phyloP scores from a whole-genome alignment of 1,284 basidiomycete species.

The Singerocomus inundabilis region DNA sequence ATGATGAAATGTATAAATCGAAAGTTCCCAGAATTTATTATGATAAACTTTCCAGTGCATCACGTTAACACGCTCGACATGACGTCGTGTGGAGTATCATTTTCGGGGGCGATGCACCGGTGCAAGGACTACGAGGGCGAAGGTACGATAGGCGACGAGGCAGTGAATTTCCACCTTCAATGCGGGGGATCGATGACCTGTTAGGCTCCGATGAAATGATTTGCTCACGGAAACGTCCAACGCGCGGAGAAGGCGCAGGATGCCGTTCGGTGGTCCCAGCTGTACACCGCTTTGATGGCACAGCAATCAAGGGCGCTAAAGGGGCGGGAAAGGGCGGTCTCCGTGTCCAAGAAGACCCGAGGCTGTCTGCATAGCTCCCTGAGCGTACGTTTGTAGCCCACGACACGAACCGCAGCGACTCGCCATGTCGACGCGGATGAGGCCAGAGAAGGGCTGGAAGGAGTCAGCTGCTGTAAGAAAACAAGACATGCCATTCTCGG shows the following conservation, averaged over 20 bases:
- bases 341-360: background rate
- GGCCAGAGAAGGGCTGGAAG: background rate
- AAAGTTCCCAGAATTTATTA: slow-evolving; percentile 18
- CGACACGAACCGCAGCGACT: background rate
- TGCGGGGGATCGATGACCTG: slow-evolving; percentile 3
- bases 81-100: slow-evolving; percentile 12
- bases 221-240: slow-evolving; percentile 3
- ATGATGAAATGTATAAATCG: slow-evolving; percentile 25
- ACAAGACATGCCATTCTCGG: slow-evolving; percentile 28
- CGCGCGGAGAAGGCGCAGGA: slow-evolving; percentile 17
- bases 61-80: slow-evolving; percentile 17
- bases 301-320: slow-evolving; percentile 22
- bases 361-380: slow-evolving; percentile 4
- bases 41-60: slow-evolving; percentile 32
- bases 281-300: slow-evolving; percentile 24
- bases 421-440: background rate
- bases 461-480: slow-evolving; percentile 6
- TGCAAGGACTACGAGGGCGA: slow-evolving; percentile 4
- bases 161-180: slow-evolving; percentile 24
- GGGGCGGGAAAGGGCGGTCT: background rate
- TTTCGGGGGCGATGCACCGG: background rate
- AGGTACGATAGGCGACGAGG: slow-evolving; percentile 15
- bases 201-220: background rate
- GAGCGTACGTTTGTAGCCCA: background rate
- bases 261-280: slow-evolving; percentile 17